A percentile compares a stretch with the other conserved stretches of the same genome.
Conservation (phyloP, 106 monocot species). For the Platanthera zijinensis region DNA sequence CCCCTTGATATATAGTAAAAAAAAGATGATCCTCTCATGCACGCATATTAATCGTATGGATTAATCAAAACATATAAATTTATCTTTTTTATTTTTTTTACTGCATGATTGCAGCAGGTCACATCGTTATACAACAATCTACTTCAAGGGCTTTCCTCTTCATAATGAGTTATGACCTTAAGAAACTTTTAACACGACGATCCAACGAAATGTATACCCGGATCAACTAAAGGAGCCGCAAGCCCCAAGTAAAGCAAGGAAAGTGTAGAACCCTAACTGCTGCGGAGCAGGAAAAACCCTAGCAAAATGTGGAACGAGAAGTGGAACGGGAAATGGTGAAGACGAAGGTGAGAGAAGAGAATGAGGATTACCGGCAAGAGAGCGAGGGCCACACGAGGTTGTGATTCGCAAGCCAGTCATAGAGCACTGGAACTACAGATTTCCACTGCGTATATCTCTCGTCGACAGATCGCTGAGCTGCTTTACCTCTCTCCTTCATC, state of each 20-base stretch:
- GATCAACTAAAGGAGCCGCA: neutral
- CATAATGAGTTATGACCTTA: too few relatives aligned
- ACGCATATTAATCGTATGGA: too few relatives aligned
- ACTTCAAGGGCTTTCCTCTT: too few relatives aligned
- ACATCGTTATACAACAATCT: too few relatives aligned
- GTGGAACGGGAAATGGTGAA: neutral
- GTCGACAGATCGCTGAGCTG: conserved; percentile 36
- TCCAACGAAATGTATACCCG: neutral
- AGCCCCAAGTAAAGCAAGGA: neutral
- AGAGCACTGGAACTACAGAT: conserved; percentile 85
- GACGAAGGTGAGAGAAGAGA: neutral
- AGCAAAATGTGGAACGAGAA: neutral
- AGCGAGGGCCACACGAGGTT: conserved; percentile 98
- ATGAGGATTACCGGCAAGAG: conserved; percentile 63
- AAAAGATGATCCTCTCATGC: too few relatives aligned
- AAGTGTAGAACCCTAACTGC: neutral
- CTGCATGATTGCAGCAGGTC: too few relatives aligned
- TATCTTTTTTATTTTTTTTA: too few relatives aligned
- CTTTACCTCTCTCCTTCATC: conserved; percentile 58
- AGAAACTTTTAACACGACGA: neutral
- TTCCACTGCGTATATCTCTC: conserved; percentile 97
- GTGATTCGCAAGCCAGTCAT: conserved; percentile 99
- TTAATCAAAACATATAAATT: too few relatives aligned
- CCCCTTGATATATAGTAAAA: too few relatives aligned
- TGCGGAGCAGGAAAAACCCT: neutral